phyloP scores from a whole-genome alignment of 768 basidiomycete genomes.

The Boletus huronensis region DNA sequence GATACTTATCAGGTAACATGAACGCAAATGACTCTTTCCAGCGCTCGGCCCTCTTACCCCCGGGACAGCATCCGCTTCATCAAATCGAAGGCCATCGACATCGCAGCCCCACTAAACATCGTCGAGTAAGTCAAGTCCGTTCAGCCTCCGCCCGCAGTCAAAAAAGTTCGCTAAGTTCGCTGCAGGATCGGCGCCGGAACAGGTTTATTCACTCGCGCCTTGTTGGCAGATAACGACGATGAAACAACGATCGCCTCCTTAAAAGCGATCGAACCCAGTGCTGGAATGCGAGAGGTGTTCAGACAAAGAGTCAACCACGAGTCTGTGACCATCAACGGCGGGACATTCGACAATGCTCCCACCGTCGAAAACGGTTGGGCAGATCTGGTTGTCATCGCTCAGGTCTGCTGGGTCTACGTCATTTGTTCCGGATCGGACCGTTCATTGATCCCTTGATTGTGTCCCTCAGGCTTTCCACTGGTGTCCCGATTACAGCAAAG shows the following conservation, averaged over 20 bases:
- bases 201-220: conserved; percentile 83
- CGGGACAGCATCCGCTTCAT: conserved; percentile 58
- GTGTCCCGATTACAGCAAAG: conserved; percentile 76
- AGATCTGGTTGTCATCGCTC: conserved; percentile 74
- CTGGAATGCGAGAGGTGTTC: conserved; percentile 82
- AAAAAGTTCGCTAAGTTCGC: neutral
- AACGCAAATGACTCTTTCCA: conserved; percentile 21
- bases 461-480: conserved; percentile 82
- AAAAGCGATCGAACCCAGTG: conserved; percentile 77
- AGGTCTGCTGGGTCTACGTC: conserved; percentile 39
- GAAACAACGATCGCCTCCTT: conserved; percentile 48
- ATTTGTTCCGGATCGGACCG: neutral
- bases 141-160: neutral
- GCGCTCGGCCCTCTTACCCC: conserved; percentile 84
- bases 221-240: conserved; percentile 64
- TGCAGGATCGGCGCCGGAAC: conserved; percentile 79
- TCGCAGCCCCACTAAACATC: conserved; percentile 48
- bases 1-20: neutral
- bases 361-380: conserved; percentile 66
- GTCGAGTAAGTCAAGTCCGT: conserved; percentile 54
- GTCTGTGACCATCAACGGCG: conserved; percentile 54
- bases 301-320: conserved; percentile 48
- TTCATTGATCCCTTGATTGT: conserved; percentile 8
- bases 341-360: conserved; percentile 62
- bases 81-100: conserved; percentile 41